A percentile compares a stretch with the other conserved stretches of the same genome.
phyloP scores from a whole-genome alignment of 1,284 basidiomycete genomes.

The Volvariella volvacea region DNA sequence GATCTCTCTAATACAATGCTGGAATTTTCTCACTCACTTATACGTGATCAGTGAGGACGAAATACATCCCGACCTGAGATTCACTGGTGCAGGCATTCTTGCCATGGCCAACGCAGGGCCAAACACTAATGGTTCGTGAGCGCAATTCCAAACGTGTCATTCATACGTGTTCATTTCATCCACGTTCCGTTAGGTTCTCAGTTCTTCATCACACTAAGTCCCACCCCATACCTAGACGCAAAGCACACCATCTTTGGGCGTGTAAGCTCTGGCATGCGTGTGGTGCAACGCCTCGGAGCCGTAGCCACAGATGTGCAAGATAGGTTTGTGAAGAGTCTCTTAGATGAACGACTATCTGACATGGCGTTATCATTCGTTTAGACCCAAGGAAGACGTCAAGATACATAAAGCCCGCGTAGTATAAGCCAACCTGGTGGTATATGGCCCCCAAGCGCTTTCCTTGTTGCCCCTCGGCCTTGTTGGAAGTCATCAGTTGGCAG shows the following conservation, averaged over 20 bases:
- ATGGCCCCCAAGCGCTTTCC: no score
- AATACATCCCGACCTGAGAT: constrained; percentile 80
- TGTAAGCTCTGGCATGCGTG: constrained; percentile 81
- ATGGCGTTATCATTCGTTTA: constrained; percentile 21
- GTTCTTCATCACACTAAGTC: constrained; percentile 87
- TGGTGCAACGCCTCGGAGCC: constrained; percentile 75
- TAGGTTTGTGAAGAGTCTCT: constrained; percentile 38
- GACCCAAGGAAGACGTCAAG: constrained; percentile 76
- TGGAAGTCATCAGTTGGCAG: no score
- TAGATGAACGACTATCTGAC: constrained; percentile 8
- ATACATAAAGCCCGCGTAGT: constrained; percentile 64
- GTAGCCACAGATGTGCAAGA: constrained; percentile 78
- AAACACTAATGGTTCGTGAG: constrained; percentile 84
- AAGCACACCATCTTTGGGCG: constrained; percentile 95
- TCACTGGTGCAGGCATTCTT: constrained; percentile 93
- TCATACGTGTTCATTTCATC: constrained; percentile 3
- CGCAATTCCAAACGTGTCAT: no score
- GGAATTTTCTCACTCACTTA: constrained; percentile 5
- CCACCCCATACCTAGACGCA: constrained; percentile 87
- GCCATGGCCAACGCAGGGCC: constrained; percentile 97
- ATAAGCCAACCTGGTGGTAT: constrained; percentile 18
- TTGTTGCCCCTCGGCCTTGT: no score
- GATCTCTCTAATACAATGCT: background rate
- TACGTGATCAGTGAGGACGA: constrained; percentile 64
- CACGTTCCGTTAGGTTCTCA: constrained; percentile 64